Conservation (phyloP, 495 filamentous ascomycete genomes). For the Chaetomium tenue region DNA sequence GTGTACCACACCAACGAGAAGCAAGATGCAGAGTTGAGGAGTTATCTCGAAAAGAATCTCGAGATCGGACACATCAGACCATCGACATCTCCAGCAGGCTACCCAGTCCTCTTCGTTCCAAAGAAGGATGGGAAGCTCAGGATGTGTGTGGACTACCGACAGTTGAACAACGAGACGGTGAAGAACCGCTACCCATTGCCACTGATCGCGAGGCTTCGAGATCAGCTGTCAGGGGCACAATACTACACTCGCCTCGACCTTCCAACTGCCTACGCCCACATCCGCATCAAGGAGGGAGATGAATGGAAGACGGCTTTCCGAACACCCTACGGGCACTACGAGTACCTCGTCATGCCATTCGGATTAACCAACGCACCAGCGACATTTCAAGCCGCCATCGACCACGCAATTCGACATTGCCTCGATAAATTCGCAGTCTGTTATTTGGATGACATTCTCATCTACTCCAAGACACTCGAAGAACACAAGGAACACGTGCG, state of each 20-base stretch:
- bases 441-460: neutral
- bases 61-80: neutral
- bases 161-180: slow-evolving; percentile 4
- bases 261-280: neutral
- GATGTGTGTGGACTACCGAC: slow-evolving; percentile 11
- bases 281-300: slow-evolving; percentile 12
- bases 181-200: slow-evolving; percentile 18
- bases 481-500: slow-evolving; percentile 4
- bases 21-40: neutral
- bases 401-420: neutral
- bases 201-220: neutral
- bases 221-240: neutral
- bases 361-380: neutral
- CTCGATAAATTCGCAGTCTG: slow-evolving; percentile 7
- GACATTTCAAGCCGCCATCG: neutral
- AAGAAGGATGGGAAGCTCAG: slow-evolving; percentile 14
- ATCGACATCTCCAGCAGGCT: neutral
- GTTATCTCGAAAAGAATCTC: slow-evolving; percentile 5
- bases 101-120: slow-evolving; percentile 10
- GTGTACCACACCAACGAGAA: neutral
- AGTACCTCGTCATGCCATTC: slow-evolving; percentile 12
- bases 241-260: slow-evolving; percentile 11
- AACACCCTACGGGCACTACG: neutral
- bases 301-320: slow-evolving; percentile 20
- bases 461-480: slow-evolving; percentile 11